A percentile compares a stretch with the other conserved stretches of the same genome.
Evolutionary conservation across 768 basidiomycete genomes (phyloP).

Genomic region (Hygrocybe punicea): DNA sequence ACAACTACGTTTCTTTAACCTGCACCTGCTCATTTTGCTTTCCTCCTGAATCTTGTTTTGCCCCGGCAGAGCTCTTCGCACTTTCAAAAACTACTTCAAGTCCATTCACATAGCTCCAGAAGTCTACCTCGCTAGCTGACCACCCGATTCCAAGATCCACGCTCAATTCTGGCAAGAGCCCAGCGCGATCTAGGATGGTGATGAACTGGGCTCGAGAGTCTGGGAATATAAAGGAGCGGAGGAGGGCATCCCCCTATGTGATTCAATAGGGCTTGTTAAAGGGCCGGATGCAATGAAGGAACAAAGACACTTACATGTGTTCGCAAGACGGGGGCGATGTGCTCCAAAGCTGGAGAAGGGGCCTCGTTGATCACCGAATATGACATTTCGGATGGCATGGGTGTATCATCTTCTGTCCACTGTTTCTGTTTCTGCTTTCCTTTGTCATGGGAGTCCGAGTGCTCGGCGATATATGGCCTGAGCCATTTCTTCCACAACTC

Average conservation of each 20-base stretch:
- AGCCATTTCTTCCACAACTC: slow-evolving; percentile 79
- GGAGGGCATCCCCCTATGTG: slow-evolving; percentile 55
- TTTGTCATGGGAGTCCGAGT: slow-evolving; percentile 20
- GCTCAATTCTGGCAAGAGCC: slow-evolving; percentile 40
- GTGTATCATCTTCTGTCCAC: slow-evolving; percentile 45
- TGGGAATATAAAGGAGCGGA: slow-evolving; percentile 65
- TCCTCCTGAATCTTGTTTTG: too few species aligned
- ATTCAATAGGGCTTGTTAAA: slow-evolving; percentile 1
- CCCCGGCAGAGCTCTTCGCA: neutral
- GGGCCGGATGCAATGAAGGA: neutral
- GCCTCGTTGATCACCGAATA: slow-evolving; percentile 15
- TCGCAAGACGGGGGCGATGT: slow-evolving; percentile 51
- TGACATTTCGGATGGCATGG: slow-evolving; percentile 26
- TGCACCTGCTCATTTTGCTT: too few species aligned
- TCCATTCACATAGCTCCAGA: slow-evolving; percentile 59
- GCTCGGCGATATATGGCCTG: slow-evolving; percentile 33
- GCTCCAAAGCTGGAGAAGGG: slow-evolving; percentile 34
- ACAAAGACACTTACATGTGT: slow-evolving; percentile 50
- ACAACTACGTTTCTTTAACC: too few species aligned
- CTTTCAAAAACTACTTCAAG: neutral
- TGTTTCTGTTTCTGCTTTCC: slow-evolving; percentile 41
- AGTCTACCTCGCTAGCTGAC: slow-evolving; percentile 49
- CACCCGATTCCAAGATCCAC: slow-evolving; percentile 28
- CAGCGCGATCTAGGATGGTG: slow-evolving; percentile 48
- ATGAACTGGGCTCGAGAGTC: slow-evolving; percentile 70